These are phyloP conservation scores for Apiotrichum porosum DNA, from an alignment of 1,284 basidiomycete species.

Conservation along the genomic window DNA sequence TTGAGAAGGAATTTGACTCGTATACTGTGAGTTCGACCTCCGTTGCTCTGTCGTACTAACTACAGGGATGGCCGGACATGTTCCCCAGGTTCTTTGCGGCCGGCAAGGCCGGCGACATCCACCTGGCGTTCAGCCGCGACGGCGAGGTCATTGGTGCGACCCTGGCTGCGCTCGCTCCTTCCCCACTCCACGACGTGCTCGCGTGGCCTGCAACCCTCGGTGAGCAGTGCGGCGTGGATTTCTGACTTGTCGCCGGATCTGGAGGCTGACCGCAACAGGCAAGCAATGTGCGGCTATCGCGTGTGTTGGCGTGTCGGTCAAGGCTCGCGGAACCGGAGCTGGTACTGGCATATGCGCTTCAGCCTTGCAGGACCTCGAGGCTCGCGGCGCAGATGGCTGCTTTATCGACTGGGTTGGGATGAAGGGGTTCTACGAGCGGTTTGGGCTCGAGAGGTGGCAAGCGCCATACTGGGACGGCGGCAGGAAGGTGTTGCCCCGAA, in stretches of 20 bases:
- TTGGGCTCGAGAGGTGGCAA: constrained; percentile 20
- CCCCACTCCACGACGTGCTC: constrained; percentile 6
- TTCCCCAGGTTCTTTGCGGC: constrained; percentile 15
- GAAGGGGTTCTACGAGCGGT: constrained; percentile 23
- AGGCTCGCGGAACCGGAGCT: constrained; percentile 10
- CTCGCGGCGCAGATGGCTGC: constrained; percentile 22
- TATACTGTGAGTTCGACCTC: constrained; percentile 13
- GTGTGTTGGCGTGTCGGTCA: constrained; percentile 20
- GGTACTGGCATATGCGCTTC: constrained; percentile 20
- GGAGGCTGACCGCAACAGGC: constrained; percentile 5
- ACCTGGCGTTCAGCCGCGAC: constrained; percentile 8
- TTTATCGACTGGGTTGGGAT: constrained; percentile 30
- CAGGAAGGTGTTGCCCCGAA: background rate
- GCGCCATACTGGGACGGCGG: constrained; percentile 7
- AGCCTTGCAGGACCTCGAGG: constrained; percentile 11
- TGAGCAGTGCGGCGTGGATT: background rate
- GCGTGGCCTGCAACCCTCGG: constrained; percentile 20
- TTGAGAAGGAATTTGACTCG: constrained; percentile 20
- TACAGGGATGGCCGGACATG: constrained; percentile 28
- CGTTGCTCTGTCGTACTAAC: background rate
- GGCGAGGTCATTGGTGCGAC: constrained; percentile 21
- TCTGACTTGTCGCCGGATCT: background rate
- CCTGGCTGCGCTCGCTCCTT: constrained; percentile 11
- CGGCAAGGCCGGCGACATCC: constrained; percentile 15
- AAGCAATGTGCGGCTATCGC: constrained; percentile 14